A percentile compares a stretch with the other conserved stretches of the same genome.
phyloP scores from a whole-genome alignment of 2,329 filamentous ascomycete species.

The Calonectria fujianensis region DNA sequence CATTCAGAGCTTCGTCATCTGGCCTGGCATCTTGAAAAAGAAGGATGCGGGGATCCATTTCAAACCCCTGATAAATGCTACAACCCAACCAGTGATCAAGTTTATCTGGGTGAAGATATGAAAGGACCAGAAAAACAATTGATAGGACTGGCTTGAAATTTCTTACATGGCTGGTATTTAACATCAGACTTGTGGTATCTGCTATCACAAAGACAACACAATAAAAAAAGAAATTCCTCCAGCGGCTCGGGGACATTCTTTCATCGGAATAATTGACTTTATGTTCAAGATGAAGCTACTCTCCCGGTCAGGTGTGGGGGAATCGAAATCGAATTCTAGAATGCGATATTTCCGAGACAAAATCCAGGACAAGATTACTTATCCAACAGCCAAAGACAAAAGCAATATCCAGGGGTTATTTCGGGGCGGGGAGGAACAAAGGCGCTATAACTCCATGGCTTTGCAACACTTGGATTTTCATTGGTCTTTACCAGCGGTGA shows the following conservation, averaged over 20 bases:
- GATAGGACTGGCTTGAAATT: neutral
- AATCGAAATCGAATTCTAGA: neutral
- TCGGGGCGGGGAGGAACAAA: no score
- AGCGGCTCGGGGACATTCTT: no score
- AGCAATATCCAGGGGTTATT: neutral
- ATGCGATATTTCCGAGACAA: neutral
- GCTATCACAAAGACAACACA: neutral
- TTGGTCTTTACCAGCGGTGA: neutral
- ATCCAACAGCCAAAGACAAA: neutral
- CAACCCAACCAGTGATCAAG: neutral
- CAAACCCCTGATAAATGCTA: neutral
- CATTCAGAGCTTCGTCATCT: neutral
- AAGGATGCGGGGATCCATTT: neutral
- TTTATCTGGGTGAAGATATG: neutral
- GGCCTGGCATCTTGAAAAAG: neutral
- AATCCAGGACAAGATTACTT: neutral
- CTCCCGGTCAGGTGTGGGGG: neutral
- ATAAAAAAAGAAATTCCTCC: neutral
- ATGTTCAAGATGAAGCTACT: neutral
- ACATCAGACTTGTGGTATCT: neutral
- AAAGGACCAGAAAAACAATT: no score
- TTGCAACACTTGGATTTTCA: neutral
- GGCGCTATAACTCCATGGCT: neutral
- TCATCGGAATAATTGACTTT: neutral
- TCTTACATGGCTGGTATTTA: neutral